Conservation (phyloP, 768 basidiomycete species). For the Suillus sp. region DNA sequence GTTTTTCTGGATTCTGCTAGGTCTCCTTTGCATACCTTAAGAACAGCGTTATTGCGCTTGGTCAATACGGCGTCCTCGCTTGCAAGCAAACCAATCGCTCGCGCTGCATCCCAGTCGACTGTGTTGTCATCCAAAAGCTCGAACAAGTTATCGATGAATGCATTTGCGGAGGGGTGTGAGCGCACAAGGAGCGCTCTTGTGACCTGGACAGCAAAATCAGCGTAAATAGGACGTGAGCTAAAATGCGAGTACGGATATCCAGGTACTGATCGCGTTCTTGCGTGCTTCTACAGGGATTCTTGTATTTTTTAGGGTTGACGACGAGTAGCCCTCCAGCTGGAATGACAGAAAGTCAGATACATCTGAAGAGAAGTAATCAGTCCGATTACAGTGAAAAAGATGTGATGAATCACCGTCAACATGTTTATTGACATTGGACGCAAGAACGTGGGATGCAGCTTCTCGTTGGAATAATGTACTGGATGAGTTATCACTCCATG, state of each 20-base stretch:
- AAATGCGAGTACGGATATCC: conserved; percentile 64
- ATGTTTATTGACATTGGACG: conserved; percentile 80
- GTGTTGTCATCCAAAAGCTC: conserved; percentile 65
- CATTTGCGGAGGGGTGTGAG: conserved; percentile 59
- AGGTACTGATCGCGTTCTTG: conserved; percentile 53
- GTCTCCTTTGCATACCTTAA: conserved; percentile 56
- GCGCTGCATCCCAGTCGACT: conserved; percentile 75
- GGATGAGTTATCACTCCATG: conserved; percentile 57
- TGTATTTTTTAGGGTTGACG: conserved; percentile 42
- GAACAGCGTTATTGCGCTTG: conserved; percentile 75
- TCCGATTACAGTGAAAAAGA: conserved; percentile 15
- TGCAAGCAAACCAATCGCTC: conserved; percentile 68
- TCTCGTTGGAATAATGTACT: conserved; percentile 54
- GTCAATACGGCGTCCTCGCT: conserved; percentile 64
- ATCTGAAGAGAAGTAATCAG: conserved; percentile 39
- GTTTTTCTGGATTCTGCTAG: background rate
- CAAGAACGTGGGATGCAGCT: conserved; percentile 57
- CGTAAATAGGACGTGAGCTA: background rate
- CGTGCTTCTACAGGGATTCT: conserved; percentile 41
- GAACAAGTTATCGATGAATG: conserved; percentile 66
- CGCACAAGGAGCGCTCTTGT: conserved; percentile 79
- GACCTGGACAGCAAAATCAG: conserved; percentile 47
- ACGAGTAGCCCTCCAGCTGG: conserved; percentile 53
- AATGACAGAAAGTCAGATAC: conserved; percentile 45
- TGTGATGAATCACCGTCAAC: conserved; percentile 50